Conservation (phyloP, 495 filamentous ascomycete genomes). For the Lepraria neglecta region DNA sequence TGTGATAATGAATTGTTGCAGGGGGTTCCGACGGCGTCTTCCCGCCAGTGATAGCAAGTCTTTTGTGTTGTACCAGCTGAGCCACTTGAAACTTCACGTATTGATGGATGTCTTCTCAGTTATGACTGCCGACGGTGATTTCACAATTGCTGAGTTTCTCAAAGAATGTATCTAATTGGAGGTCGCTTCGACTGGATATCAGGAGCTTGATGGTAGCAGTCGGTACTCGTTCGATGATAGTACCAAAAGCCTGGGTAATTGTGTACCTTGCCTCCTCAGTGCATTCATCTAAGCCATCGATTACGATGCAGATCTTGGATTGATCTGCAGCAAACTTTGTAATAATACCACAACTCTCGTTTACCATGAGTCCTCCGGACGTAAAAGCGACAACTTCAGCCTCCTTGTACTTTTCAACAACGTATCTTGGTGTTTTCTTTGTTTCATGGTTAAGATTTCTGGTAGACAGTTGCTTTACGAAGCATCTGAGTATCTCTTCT, state of each 20-base stretch:
- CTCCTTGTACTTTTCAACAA: not conserved
- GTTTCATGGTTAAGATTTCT: not conserved
- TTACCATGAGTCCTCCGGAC: not conserved
- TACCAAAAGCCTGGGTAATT: not conserved
- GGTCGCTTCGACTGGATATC: not conserved
- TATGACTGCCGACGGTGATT: not conserved
- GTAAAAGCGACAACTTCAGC: not conserved
- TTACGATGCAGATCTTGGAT: not conserved
- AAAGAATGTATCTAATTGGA: not conserved
- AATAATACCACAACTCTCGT: not conserved
- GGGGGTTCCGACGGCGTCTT: not conserved
- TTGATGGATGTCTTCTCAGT: not conserved
- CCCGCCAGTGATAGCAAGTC: not conserved
- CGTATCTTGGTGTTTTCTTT: not conserved
- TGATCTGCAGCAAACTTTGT: not conserved
- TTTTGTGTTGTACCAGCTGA: not conserved
- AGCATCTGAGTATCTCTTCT: not conserved
- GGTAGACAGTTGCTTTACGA: not conserved
- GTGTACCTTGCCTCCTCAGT: not conserved
- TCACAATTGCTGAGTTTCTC: not conserved
- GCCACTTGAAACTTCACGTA: not conserved
- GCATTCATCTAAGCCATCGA: slow-evolving; percentile 7
- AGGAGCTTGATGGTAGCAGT: not conserved
- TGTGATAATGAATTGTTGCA: not conserved
- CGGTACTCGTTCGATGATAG: not conserved